Conservation (phyloP, 371 early-diverging fungal species). For the Mortierella polycephala region DNA sequence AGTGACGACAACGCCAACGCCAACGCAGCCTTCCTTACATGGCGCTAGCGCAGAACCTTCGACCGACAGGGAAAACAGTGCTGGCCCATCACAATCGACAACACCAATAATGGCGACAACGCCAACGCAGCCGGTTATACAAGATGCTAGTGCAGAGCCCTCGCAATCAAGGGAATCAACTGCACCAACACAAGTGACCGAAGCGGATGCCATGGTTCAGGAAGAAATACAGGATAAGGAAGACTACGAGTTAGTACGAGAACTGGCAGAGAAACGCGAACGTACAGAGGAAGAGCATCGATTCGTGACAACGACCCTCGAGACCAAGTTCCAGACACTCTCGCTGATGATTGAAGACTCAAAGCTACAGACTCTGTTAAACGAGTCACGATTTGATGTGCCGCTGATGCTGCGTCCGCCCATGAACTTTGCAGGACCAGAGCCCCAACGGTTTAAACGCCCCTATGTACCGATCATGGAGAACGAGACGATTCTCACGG, state of each 20-base stretch:
- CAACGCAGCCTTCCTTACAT: background rate
- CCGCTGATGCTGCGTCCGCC: constrained; percentile 20
- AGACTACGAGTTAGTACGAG: background rate
- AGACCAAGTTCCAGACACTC: constrained; percentile 21
- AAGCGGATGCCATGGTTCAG: background rate
- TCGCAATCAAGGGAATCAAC: background rate
- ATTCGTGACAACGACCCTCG: constrained; percentile 21
- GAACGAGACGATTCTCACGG: constrained; percentile 58
- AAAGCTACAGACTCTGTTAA: constrained; percentile 13
- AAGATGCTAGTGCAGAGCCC: background rate
- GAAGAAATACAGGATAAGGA: constrained; percentile 3
- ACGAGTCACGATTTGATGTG: constrained; percentile 16
- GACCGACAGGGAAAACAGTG: background rate
- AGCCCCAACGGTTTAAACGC: background rate
- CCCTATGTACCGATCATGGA: constrained; percentile 48
- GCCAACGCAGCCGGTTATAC: background rate
- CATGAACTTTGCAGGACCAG: constrained; percentile 19
- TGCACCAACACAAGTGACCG: background rate
- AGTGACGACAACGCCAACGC: background rate
- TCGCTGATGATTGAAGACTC: constrained; percentile 25
- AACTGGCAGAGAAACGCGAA: constrained; percentile 10
- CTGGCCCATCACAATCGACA: background rate
- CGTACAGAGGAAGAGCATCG: constrained; percentile 10
- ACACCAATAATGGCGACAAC: background rate
- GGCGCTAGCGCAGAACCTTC: too few relatives aligned